Conservation (phyloP, 2,329 filamentous ascomycete genomes). For the Scortechinia acanthostroma region DNA sequence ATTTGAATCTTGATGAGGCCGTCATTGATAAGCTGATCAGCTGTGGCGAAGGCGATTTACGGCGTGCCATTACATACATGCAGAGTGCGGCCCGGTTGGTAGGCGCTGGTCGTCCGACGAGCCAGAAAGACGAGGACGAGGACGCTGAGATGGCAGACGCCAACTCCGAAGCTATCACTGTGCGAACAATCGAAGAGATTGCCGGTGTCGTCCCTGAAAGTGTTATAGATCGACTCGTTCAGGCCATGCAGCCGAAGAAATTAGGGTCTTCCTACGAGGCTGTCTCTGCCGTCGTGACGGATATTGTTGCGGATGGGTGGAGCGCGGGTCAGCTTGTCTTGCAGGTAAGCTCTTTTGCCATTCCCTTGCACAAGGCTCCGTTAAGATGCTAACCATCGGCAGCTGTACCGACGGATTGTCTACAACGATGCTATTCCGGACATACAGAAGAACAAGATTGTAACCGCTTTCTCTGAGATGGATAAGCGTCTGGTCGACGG, state of each 20-base stretch:
- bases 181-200: conserved; percentile 83
- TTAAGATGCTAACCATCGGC: conserved; percentile 4
- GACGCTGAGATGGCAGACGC: conserved; percentile 47
- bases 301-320: conserved; percentile 94
- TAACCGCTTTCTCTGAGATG: conserved; percentile 81
- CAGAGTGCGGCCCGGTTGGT: conserved; percentile 89
- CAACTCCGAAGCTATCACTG: conserved; percentile 64
- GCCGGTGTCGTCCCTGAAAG: conserved; percentile 80
- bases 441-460: conserved; percentile 82
- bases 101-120: conserved; percentile 46
- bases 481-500: conserved; percentile 94
- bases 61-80: conserved; percentile 92
- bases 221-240: conserved; percentile 65
- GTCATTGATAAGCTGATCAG: conserved; percentile 77
- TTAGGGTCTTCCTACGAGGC: conserved; percentile 61
- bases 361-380: conserved; percentile 10
- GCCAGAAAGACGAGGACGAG: conserved; percentile 29
- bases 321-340: conserved; percentile 81
- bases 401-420: conserved; percentile 77
- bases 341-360: conserved; percentile 47
- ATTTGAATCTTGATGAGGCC: conserved; percentile 68
- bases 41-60: conserved; percentile 86
- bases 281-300: conserved; percentile 74
- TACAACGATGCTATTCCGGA: conserved; percentile 80
- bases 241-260: conserved; percentile 60